Evolutionary conservation across 768 basidiomycete species (phyloP).

Genomic region (Gautieria morchelliformis): DNA sequence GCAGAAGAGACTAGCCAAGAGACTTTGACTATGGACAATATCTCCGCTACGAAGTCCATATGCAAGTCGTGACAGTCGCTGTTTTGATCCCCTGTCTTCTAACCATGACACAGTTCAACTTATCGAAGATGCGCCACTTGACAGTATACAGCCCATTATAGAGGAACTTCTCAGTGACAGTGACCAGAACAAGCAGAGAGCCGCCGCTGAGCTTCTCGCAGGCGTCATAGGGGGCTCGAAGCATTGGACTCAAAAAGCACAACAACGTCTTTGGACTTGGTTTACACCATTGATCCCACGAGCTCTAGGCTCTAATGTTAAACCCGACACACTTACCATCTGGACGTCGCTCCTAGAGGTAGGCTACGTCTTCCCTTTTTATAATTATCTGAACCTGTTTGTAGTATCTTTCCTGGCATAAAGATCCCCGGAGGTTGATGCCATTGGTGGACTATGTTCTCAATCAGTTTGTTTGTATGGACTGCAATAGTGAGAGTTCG

Average conservation of each 20-base stretch:
- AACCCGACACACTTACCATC: conserved; percentile 69
- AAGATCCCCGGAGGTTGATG: conserved; percentile 77
- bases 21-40: conserved; percentile 54
- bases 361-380: conserved; percentile 11
- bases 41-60: conserved; percentile 65
- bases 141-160: conserved; percentile 48
- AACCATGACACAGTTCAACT: conserved; percentile 52
- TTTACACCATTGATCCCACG: conserved; percentile 54
- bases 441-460: conserved; percentile 70
- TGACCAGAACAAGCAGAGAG: conserved; percentile 81
- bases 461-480: conserved; percentile 50
- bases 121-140: conserved; percentile 63
- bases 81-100: conserved; percentile 1
- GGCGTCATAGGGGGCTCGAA: conserved; percentile 72
- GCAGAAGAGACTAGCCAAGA: conserved; percentile 71
- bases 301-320: conserved; percentile 62
- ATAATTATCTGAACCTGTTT: not conserved
- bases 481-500: conserved; percentile 75
- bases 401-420: conserved; percentile 67
- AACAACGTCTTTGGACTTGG: conserved; percentile 72
- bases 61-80: conserved; percentile 32
- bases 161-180: conserved; percentile 57
- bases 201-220: conserved; percentile 76
- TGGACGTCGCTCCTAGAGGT: conserved; percentile 80
- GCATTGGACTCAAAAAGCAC: conserved; percentile 73